Conservation (phyloP, 768 basidiomycete genomes). For the Hypholoma fasciculare region DNA sequence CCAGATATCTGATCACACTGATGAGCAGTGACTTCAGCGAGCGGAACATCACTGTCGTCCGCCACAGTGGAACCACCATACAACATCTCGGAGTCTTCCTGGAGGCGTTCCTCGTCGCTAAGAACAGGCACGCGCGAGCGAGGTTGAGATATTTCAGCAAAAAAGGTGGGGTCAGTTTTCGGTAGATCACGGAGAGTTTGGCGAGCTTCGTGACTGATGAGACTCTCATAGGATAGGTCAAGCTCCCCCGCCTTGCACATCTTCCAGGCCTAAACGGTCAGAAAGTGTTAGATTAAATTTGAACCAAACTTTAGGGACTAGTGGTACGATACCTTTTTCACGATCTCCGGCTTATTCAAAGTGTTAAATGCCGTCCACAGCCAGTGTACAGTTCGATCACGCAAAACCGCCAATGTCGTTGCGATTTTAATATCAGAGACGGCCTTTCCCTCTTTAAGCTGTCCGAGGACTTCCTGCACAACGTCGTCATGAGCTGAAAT, state of each 20-base stretch:
- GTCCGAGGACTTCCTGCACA: conserved; percentile 24
- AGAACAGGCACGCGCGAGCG: background rate
- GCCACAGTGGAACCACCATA: background rate
- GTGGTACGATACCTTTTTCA: conserved; percentile 26
- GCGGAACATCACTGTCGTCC: background rate
- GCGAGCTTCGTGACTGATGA: conserved; percentile 18
- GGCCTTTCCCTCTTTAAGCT: conserved; percentile 9
- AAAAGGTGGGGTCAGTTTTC: conserved; percentile 16
- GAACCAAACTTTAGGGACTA: background rate
- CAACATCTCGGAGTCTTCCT: background rate
- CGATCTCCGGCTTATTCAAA: conserved; percentile 25
- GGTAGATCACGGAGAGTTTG: conserved; percentile 13
- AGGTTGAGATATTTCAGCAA: conserved; percentile 12
- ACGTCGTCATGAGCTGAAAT: conserved; percentile 33
- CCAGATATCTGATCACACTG: background rate
- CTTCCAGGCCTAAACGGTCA: conserved; percentile 19
- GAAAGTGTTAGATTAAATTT: background rate
- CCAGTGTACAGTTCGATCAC: conserved; percentile 29
- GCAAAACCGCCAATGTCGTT: conserved; percentile 13
- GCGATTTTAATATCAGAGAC: background rate
- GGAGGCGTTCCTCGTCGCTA: background rate
- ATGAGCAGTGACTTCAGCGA: background rate
- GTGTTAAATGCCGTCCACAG: conserved; percentile 28
- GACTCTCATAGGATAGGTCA: conserved; percentile 24
- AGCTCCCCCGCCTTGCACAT: conserved; percentile 17